phyloP scores from a whole-genome alignment of 2,329 filamentous ascomycete species.

The Aspergillus sojae region DNA sequence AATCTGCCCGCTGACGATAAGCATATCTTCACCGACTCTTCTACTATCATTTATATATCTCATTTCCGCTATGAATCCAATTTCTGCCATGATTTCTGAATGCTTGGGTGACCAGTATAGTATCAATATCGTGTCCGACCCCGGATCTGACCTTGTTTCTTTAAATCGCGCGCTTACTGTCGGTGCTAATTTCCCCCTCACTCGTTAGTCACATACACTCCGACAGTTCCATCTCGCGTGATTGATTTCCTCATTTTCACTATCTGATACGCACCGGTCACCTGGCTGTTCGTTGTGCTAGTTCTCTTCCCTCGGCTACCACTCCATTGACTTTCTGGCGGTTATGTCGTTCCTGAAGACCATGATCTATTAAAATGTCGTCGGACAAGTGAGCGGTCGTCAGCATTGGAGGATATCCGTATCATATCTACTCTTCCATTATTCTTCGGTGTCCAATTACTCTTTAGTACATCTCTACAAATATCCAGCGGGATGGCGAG shows the following conservation, averaged over 20 bases:
- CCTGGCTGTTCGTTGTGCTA: not conserved
- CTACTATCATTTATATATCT: slow-evolving; percentile 1
- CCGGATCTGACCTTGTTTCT: not conserved
- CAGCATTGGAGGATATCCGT: not conserved
- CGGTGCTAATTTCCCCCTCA: slow-evolving; percentile 10
- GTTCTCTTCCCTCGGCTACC: not conserved
- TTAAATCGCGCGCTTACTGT: slow-evolving; percentile 16
- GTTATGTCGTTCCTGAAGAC: slow-evolving; percentile 1
- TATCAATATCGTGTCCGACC: not conserved
- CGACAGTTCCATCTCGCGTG: slow-evolving; percentile 17
- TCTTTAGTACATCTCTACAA: not conserved
- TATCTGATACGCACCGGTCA: not conserved
- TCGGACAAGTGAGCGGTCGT: slow-evolving; percentile 3
- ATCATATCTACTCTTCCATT: not conserved
- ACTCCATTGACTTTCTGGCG: not conserved
- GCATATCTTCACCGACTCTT: slow-evolving; percentile 24
- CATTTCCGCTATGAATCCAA: not conserved
- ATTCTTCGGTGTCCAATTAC: not conserved
- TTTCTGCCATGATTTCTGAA: not conserved
- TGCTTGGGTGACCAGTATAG: not conserved
- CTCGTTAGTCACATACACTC: slow-evolving; percentile 7
- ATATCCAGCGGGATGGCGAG: slow-evolving; percentile 31
- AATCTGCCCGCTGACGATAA: slow-evolving; percentile 6
- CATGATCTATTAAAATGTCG: slow-evolving; percentile 10
- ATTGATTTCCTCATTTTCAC: slow-evolving; percentile 10